Base-by-base conservation (phyloP, 371 early-diverging fungal species). In the Mucor racemosus region DNA sequence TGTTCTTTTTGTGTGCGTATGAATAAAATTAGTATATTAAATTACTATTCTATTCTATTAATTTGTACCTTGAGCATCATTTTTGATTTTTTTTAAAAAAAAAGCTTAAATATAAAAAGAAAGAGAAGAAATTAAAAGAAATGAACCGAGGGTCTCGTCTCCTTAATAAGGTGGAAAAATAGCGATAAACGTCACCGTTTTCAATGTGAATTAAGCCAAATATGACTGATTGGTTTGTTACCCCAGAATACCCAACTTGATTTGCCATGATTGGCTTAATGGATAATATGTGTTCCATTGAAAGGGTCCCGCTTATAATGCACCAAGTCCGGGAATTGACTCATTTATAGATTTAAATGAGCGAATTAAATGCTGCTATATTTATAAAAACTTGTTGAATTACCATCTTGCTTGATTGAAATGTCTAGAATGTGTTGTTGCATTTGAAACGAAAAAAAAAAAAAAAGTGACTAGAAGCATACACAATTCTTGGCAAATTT, bases 21-120 rank as follows among this genome's bases (percentile, higher is more conserved):
- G 10, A 26, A 26, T 26, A 26, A 26, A 26, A 26, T 26, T 26
- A 26, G 26, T 26, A 26, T 26, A 26, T 26, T 26, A 26, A 26
- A 26, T 26, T 26, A 26, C 26, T 26, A 26, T 26, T 26, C 46
- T 9, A 35, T 44, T 26, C 13, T 48, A 21, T 53, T 53, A 4
- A 40, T 36, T 33, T 65, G 39, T 58, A 65, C 65, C 65, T 65
- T 65, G 21, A 65, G 44, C 65, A 65, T 58, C 15, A 55, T 63
- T 31, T 39, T 13, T 26, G 1, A 26, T 26, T 26, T 26, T 26
- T 26, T 26, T 26, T 26, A 1, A 36, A 33, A 42, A 61, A 44
- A 34, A 61, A 61, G 19, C 21, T 40, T 46, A 58, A 46, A 57
- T 35, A 50, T 14, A 46, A 50, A 58, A 55, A 42, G 34, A 63